Conservation (phyloP, 331 rosid genomes). For the Acacia concinna region DNA sequence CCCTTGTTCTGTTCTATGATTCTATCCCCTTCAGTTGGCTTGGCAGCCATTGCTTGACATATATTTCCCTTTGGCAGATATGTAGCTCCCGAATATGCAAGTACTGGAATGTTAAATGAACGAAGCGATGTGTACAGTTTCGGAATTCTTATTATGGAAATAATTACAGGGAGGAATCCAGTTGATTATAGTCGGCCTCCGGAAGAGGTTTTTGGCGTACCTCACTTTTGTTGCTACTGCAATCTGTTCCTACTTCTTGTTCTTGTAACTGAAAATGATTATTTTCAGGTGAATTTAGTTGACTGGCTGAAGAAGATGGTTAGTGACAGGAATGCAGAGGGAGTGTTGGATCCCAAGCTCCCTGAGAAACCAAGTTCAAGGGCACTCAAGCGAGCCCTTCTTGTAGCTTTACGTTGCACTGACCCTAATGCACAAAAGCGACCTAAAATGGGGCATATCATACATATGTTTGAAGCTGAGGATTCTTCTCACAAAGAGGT, state of each 20-base stretch:
- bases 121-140: conserved; percentile 63
- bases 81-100: conserved; percentile 72
- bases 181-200: conserved; percentile 58
- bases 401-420: conserved; percentile 59
- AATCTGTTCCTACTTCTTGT: not conserved
- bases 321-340: conserved; percentile 48
- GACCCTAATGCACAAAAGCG: conserved; percentile 62
- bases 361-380: conserved; percentile 55
- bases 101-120: conserved; percentile 68
- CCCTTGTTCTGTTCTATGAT: not conserved
- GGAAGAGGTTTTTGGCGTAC: conserved; percentile 47
- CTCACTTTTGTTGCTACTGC: conserved; percentile 3
- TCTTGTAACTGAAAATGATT: conserved; percentile 8
- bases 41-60: conserved; percentile 7
- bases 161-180: conserved; percentile 60
- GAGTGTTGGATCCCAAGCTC: conserved; percentile 59
- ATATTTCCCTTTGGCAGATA: conserved; percentile 36
- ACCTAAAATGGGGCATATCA: conserved; percentile 68
- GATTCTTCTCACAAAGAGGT: conserved; percentile 52
- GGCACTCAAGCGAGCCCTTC: conserved; percentile 59
- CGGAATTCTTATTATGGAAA: conserved; percentile 67
- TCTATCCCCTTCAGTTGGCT: not conserved
- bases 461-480: conserved; percentile 70
- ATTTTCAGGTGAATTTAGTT: conserved; percentile 56
- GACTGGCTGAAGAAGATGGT: conserved; percentile 75